Evolutionary conservation across 2,329 filamentous ascomycete species (phyloP).

Genomic region (Colletotrichum abscissum): DNA sequence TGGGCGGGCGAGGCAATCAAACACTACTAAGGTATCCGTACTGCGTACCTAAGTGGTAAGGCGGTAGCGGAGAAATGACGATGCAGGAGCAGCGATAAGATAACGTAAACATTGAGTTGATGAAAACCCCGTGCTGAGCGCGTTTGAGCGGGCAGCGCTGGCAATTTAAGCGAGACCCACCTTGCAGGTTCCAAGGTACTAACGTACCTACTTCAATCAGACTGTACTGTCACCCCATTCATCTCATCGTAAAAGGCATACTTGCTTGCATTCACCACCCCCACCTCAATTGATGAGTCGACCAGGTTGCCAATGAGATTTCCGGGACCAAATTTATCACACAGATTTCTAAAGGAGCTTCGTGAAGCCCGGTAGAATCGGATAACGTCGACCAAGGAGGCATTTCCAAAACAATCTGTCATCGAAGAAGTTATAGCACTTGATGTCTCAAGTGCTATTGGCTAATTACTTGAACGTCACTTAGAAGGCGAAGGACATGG

Average conservation of each 20-base stretch:
- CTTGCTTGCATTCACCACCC: not conserved
- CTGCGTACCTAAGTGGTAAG: not conserved
- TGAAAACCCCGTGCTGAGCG: not conserved
- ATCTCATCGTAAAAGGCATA: not conserved
- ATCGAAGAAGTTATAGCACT: not conserved
- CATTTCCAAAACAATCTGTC: not conserved
- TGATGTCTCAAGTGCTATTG: too few relatives aligned
- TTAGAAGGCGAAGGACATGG: not conserved
- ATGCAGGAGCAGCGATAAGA: conserved; percentile 27
- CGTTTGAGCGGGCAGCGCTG: not conserved
- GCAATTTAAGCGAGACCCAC: not conserved
- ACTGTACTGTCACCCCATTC: not conserved
- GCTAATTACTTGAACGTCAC: not conserved
- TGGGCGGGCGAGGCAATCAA: conserved; percentile 27
- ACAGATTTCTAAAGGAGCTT: not conserved
- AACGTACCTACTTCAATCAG: too few relatives aligned
- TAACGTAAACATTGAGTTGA: not conserved
- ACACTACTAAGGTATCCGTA: not conserved
- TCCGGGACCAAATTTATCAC: not conserved
- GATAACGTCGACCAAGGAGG: too few relatives aligned
- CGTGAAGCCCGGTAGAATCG: too few relatives aligned
- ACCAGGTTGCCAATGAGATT: too few relatives aligned
- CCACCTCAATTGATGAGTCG: not conserved
- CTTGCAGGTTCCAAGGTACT: not conserved
- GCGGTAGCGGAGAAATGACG: conserved; percentile 13